phyloP scores from a whole-genome alignment of 2,329 filamentous ascomycete genomes.

The Mollisia scopiformis region DNA sequence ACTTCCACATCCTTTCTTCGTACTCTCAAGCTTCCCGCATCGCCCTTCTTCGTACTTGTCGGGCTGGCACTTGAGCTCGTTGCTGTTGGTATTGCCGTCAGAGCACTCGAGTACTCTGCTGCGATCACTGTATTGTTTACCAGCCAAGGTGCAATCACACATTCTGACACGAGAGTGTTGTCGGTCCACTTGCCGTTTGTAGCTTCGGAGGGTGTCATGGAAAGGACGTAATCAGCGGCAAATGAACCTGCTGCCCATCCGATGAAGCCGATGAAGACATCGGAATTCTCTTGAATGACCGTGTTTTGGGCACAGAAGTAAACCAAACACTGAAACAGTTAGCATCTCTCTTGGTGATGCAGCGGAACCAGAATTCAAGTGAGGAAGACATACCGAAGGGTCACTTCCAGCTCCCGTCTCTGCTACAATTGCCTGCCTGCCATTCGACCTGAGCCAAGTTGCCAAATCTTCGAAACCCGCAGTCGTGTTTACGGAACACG shows the following conservation, averaged over 20 bases:
- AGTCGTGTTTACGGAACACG: slow-evolving; percentile 58
- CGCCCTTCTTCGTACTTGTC: slow-evolving; percentile 2
- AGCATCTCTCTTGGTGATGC: neutral
- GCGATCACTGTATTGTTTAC: neutral
- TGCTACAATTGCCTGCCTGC: slow-evolving; percentile 52
- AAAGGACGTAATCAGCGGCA: slow-evolving; percentile 25
- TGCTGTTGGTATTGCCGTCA: neutral
- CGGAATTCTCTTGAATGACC: slow-evolving; percentile 35
- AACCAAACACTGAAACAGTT: slow-evolving; percentile 15
- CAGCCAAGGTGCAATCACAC: slow-evolving; percentile 3
- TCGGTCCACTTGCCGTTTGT: slow-evolving; percentile 2
- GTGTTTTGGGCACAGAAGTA: slow-evolving; percentile 20
- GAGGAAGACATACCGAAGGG: slow-evolving; percentile 22
- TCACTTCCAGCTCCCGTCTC: slow-evolving; percentile 52
- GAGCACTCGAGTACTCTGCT: neutral
- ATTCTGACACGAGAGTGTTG: neutral
- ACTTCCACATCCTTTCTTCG: neutral
- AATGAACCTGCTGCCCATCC: slow-evolving; percentile 43
- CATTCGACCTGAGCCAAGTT: slow-evolving; percentile 48
- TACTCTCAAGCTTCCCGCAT: neutral
- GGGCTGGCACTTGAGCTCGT: neutral
- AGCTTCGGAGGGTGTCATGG: slow-evolving; percentile 21
- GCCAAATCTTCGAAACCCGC: slow-evolving; percentile 49
- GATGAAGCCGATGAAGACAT: slow-evolving; percentile 42
- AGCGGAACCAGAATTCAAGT: neutral